Conservation (phyloP, 2,329 filamentous ascomycete genomes). For the Cryphonectria japonica region DNA sequence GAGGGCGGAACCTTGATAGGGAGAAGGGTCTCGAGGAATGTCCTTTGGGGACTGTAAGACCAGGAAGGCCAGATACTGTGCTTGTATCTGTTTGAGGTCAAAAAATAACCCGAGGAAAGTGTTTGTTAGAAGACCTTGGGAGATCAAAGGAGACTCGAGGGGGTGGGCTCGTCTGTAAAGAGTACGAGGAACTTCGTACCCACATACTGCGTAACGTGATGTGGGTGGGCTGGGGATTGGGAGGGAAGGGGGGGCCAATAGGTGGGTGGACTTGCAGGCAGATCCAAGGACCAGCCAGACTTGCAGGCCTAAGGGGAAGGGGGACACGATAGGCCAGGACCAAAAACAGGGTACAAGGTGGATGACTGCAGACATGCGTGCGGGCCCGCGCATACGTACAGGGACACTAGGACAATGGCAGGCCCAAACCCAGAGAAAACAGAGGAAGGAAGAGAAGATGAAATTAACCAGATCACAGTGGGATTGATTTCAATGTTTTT, state of each 20-base stretch:
- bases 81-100: not conserved
- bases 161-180: not conserved
- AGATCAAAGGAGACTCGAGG: not conserved
- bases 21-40: not conserved
- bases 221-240: not conserved
- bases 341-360: not conserved
- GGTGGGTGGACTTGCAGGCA: conserved; percentile 2
- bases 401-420: not conserved
- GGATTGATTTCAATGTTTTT: not conserved
- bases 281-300: conserved; percentile 1
- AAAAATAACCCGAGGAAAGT: not conserved
- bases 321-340: not conserved
- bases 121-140: not conserved
- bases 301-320: not conserved
- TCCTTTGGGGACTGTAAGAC: too few species aligned
- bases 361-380: not conserved
- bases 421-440: not conserved
- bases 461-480: not conserved
- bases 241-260: not conserved
- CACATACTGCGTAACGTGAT: not conserved
- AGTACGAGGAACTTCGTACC: not conserved
- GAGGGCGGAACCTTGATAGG: not conserved
- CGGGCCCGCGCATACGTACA: conserved; percentile 1
- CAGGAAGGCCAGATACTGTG: not conserved
- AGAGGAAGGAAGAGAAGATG: not conserved